Conservation (phyloP, 805 yeast genomes). For the Alloascoidea hylecoeti region DNA sequence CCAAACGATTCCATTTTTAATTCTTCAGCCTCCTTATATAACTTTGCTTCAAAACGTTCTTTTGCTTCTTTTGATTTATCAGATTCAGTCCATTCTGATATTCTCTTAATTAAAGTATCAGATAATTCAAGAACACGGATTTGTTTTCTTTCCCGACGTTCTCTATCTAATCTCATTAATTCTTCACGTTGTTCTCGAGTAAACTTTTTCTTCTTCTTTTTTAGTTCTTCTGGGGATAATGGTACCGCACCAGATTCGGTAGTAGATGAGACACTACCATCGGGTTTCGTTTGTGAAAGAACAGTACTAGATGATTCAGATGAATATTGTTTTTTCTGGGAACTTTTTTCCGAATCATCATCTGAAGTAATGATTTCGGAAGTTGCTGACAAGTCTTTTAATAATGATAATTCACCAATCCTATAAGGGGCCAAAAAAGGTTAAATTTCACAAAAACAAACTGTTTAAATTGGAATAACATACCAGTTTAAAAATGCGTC, state of each 20-base stretch:
- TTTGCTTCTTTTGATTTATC: constrained; percentile 47
- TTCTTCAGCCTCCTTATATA: constrained; percentile 75
- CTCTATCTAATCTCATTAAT: constrained; percentile 60
- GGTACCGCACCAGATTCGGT: constrained; percentile 5
- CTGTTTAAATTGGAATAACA: too few species aligned
- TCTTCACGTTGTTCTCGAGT: constrained; percentile 32
- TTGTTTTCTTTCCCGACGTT: constrained; percentile 50
- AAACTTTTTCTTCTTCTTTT: constrained; percentile 13
- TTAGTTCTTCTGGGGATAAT: constrained; percentile 14
- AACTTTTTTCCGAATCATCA: constrained; percentile 9
- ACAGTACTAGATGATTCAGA: too few species aligned
- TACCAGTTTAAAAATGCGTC: constrained; percentile 61
- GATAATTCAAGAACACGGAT: constrained; percentile 52
- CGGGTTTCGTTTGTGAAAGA: too few species aligned
- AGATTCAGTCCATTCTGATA: constrained; percentile 49
- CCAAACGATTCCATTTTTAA: constrained; percentile 95
- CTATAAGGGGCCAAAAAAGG: too few species aligned
- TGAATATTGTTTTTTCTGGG: too few species aligned
- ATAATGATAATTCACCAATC: constrained; percentile 77
- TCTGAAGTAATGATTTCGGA: constrained; percentile 24
- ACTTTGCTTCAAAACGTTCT: constrained; percentile 44
- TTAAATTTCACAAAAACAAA: too few species aligned
- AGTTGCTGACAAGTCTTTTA: constrained; percentile 60
- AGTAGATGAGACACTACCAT: constrained; percentile 7
- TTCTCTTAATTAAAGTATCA: constrained; percentile 36